These are phyloP conservation scores for Eucalyptus pauciflora DNA, from an alignment of 345 rosid species.

Conservation along the genomic window DNA sequence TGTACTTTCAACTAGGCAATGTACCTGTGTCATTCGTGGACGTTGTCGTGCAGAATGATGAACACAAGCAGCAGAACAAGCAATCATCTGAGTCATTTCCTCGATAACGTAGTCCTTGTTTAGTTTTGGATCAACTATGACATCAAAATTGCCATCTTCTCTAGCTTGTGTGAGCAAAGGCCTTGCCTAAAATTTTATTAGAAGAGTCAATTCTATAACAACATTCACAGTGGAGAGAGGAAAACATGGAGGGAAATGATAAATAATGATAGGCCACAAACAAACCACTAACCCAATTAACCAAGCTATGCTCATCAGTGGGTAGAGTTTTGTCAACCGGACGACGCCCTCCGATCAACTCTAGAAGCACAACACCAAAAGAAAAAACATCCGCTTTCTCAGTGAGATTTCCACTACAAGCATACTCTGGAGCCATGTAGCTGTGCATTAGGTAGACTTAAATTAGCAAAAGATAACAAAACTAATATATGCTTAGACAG, in stretches of 20 bases:
- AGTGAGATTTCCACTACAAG: slow-evolving; percentile 66
- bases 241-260: neutral
- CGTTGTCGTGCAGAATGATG: slow-evolving; percentile 63
- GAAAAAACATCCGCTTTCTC: slow-evolving; percentile 86
- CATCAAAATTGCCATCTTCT: slow-evolving; percentile 31
- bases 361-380: slow-evolving; percentile 79
- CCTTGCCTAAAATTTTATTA: slow-evolving; percentile 41
- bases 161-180: slow-evolving; percentile 56
- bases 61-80: slow-evolving; percentile 76
- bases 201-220: neutral
- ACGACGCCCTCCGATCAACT: slow-evolving; percentile 69
- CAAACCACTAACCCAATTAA: slow-evolving; percentile 64
- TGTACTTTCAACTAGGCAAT: neutral
- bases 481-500: neutral
- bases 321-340: slow-evolving; percentile 43
- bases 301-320: slow-evolving; percentile 58
- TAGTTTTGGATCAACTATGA: slow-evolving; percentile 49
- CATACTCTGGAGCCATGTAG: slow-evolving; percentile 90
- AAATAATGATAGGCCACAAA: neutral
- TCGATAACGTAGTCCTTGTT: slow-evolving; percentile 20
- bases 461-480: neutral
- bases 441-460: slow-evolving; percentile 20
- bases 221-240: neutral
- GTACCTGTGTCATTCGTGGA: slow-evolving; percentile 86
- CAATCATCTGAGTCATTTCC: slow-evolving; percentile 61